Evolutionary conservation across 2,329 filamentous ascomycete species (phyloP).

Genomic region (Neocucurbitaria cava): DNA sequence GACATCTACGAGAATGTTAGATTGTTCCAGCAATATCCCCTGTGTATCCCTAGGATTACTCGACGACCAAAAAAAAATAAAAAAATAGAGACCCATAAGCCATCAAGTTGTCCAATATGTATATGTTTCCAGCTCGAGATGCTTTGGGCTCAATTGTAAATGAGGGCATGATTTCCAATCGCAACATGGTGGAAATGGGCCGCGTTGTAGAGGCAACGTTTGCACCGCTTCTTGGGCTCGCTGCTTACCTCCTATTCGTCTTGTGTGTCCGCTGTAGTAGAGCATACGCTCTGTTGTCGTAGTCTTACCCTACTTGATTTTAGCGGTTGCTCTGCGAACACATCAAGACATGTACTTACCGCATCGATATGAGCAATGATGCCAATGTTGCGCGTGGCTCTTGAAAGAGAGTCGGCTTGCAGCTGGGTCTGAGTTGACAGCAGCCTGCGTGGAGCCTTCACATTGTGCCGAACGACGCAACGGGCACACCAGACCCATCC

Average conservation of each 20-base stretch:
- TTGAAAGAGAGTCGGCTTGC: slow-evolving; percentile 54
- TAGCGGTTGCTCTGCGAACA: neutral
- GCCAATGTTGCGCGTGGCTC: slow-evolving; percentile 91
- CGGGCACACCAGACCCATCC: slow-evolving; percentile 45
- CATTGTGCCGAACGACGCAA: slow-evolving; percentile 42
- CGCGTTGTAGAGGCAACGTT: neutral
- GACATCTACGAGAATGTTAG: slow-evolving; percentile 66
- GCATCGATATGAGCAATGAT: slow-evolving; percentile 99
- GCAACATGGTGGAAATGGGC: neutral
- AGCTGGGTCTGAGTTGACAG: slow-evolving; percentile 33
- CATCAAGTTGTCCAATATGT: no score
- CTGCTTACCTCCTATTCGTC: slow-evolving; percentile 73
- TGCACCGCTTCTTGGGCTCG: neutral
- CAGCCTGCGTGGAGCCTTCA: slow-evolving; percentile 36
- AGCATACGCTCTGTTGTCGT: slow-evolving; percentile 99
- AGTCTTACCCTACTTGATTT: slow-evolving; percentile 76
- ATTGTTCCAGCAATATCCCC: neutral
- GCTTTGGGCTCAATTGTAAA: neutral
- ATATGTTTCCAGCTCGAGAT: no score
- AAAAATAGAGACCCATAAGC: no score
- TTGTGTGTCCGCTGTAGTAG: slow-evolving; percentile 90
- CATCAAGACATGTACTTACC: slow-evolving; percentile 50
- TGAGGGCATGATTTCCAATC: neutral
- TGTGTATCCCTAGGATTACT: no score
- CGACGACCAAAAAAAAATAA: no score